Conservation (phyloP, 768 basidiomycete genomes). For the Podaxis mareebaensis region DNA sequence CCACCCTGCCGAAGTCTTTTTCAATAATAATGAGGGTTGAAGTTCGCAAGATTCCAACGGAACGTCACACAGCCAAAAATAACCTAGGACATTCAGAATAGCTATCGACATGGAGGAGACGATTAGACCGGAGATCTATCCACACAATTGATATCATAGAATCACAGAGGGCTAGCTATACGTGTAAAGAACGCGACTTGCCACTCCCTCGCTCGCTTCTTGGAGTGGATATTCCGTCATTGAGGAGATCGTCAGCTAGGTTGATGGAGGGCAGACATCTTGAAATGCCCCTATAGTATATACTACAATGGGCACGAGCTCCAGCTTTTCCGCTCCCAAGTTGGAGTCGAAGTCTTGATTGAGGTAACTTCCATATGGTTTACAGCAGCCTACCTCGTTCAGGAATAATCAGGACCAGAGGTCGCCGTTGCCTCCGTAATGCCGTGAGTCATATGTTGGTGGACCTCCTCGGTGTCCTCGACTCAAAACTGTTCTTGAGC, state of each 20-base stretch:
- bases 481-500: neutral
- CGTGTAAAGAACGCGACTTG: no score
- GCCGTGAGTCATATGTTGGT: neutral
- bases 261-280: neutral
- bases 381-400: neutral
- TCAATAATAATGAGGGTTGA: neutral
- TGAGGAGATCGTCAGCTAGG: neutral
- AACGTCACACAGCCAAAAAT: neutral
- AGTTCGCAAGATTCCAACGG: constrained; percentile 11
- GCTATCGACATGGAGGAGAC: neutral
- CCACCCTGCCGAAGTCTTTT: neutral
- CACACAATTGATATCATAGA: no score
- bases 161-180: no score
- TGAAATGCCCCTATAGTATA: neutral
- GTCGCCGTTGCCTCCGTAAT: neutral
- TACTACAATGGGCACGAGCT: neutral
- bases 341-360: neutral
- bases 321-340: neutral
- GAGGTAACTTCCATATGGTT: neutral
- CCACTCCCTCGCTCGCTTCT: no score
- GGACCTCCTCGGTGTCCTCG: neutral
- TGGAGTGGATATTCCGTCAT: neutral
- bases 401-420: neutral
- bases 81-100: neutral
- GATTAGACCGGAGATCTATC: no score